Conservation (phyloP, 805 yeast species). For the Lipomyces japonicus region DNA sequence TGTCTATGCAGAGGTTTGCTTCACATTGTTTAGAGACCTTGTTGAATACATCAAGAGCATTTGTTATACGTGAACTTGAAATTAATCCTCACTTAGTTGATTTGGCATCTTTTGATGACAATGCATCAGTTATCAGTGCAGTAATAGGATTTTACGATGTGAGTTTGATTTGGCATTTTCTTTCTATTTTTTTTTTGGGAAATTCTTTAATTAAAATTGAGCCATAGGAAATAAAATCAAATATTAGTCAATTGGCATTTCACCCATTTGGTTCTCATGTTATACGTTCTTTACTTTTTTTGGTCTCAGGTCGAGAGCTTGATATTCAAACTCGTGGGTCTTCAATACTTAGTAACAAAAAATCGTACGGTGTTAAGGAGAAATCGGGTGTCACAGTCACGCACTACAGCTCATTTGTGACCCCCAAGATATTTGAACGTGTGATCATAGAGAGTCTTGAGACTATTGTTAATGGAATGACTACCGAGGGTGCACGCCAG, state of each 20-base stretch:
- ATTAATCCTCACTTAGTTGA: constrained; percentile 1
- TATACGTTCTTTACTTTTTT: constrained; percentile 63
- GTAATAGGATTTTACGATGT: constrained; percentile 9
- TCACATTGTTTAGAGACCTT: constrained; percentile 92
- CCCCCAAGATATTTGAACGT: constrained; percentile 35
- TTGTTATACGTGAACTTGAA: constrained; percentile 5
- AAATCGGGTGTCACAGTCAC: not conserved
- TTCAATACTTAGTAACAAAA: constrained; percentile 15
- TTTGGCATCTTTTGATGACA: not conserved
- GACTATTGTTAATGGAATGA: constrained; percentile 38
- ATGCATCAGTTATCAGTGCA: constrained; percentile 3
- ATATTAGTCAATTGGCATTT: constrained; percentile 53
- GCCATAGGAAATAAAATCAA: constrained; percentile 54
- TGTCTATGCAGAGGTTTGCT: constrained; percentile 83
- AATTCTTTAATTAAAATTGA: no score
- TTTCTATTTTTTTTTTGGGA: no score
- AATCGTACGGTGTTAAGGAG: constrained; percentile 9
- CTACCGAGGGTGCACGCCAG: constrained; percentile 58
- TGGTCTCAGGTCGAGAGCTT: constrained; percentile 76
- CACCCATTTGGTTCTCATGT: constrained; percentile 90
- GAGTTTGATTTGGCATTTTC: not conserved
- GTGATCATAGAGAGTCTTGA: constrained; percentile 53
- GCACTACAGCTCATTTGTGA: not conserved
- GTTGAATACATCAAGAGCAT: constrained; percentile 40
- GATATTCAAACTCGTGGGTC: constrained; percentile 11